phyloP scores from a whole-genome alignment of 768 basidiomycete genomes.

The Strobilomyces confusus region DNA sequence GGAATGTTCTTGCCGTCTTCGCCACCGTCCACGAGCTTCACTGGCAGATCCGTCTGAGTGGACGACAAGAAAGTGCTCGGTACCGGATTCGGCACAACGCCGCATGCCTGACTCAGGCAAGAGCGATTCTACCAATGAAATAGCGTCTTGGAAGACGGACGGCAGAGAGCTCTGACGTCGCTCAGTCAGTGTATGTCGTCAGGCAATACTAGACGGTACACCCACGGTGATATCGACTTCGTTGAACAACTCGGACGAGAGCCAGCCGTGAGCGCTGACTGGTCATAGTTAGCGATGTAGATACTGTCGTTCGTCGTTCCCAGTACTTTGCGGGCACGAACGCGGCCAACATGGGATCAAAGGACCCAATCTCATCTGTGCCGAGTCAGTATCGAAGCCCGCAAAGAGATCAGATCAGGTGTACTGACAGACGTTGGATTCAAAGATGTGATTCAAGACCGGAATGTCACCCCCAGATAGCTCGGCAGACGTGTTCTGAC shows the following conservation, averaged over 20 bases:
- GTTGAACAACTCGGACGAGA: constrained; percentile 40
- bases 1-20: constrained; percentile 42
- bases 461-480: constrained; percentile 26
- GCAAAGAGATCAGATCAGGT: not conserved
- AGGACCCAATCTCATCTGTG: constrained; percentile 38
- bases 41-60: constrained; percentile 31
- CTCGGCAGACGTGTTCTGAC: constrained; percentile 23
- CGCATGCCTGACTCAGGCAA: constrained; percentile 24
- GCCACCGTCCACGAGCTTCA: constrained; percentile 38
- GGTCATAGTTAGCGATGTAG: constrained; percentile 34
- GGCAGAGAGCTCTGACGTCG: constrained; percentile 6
- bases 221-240: constrained; percentile 27
- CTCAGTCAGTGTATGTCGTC: not conserved
- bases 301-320: constrained; percentile 34
- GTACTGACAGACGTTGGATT: constrained; percentile 34
- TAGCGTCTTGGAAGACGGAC: constrained; percentile 4
- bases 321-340: constrained; percentile 43
- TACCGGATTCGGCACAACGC: constrained; percentile 36
- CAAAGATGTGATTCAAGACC: constrained; percentile 29
- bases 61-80: constrained; percentile 31
- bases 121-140: constrained; percentile 16
- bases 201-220: not conserved
- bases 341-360: constrained; percentile 40
- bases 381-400: not conserved
- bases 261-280: constrained; percentile 34